Conservation (phyloP, 1,284 basidiomycete genomes). For the Fomitopsis pinicola region DNA sequence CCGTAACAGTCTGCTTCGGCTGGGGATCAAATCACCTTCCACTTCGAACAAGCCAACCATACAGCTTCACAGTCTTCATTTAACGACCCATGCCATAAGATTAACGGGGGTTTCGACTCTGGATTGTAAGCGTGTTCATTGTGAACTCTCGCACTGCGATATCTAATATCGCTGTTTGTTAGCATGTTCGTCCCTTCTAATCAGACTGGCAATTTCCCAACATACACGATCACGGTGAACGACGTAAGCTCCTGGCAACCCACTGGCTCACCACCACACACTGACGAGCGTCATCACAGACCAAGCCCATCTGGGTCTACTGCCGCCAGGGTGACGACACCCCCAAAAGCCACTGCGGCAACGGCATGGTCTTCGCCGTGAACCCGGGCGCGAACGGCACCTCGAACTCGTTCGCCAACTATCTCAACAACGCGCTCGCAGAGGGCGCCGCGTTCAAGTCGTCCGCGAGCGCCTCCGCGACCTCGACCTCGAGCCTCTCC, state of each 20-base stretch:
- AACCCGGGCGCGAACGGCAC: conserved; percentile 51
- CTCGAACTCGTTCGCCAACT: conserved; percentile 52
- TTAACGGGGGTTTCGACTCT: conserved; percentile 48
- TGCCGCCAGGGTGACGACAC: conserved; percentile 35
- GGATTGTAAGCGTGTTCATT: conserved; percentile 45
- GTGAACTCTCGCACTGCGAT: neutral
- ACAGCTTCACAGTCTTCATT: conserved; percentile 57
- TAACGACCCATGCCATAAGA: conserved; percentile 42
- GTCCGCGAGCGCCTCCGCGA: conserved; percentile 27
- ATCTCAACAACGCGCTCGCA: conserved; percentile 49
- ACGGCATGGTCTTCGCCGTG: conserved; percentile 63
- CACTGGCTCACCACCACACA: neutral
- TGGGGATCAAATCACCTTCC: conserved; percentile 59
- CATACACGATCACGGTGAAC: conserved; percentile 32
- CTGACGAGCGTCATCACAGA: conserved; percentile 11
- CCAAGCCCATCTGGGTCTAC: conserved; percentile 41
- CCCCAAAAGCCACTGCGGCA: conserved; percentile 46
- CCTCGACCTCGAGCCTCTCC: conserved; percentile 24
- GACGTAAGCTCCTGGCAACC: conserved; percentile 24
- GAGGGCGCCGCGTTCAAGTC: conserved; percentile 43
- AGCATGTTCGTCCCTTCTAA: conserved; percentile 48
- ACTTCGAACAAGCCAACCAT: conserved; percentile 53
- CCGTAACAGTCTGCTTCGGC: conserved; percentile 36
- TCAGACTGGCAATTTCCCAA: conserved; percentile 31
- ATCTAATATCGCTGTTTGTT: neutral